Evolutionary conservation across 352 stramenopile species (phyloP).

Genomic region (Lagenidium giganteum): DNA sequence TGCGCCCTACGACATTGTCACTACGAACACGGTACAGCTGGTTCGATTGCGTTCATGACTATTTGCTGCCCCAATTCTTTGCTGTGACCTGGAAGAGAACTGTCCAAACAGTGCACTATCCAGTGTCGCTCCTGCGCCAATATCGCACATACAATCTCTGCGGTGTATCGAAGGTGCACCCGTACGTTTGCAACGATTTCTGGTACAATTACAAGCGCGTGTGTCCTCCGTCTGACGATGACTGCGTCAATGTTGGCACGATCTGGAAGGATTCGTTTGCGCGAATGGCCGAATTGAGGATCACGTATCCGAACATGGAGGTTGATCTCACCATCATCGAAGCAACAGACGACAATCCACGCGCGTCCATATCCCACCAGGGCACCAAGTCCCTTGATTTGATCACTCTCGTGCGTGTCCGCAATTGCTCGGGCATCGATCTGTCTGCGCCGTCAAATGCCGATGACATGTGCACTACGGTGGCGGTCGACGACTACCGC

Average conservation of each 20-base stretch:
- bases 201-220: not conserved
- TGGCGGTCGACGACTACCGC: conserved; percentile 17
- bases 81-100: not conserved
- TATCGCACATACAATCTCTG: too few species aligned
- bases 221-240: too few species aligned
- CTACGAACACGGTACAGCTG: conserved; percentile 4
- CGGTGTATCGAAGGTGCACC: not conserved
- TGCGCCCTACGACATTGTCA: too few species aligned
- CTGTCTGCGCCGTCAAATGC: too few species aligned
- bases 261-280: conserved; percentile 11
- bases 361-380: conserved; percentile 9
- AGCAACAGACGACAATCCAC: conserved; percentile 7
- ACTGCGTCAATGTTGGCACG: not conserved
- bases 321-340: conserved; percentile 19
- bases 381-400: conserved; percentile 12
- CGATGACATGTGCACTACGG: conserved; percentile 2
- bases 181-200: not conserved
- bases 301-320: conserved; percentile 5
- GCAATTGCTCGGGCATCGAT: conserved; percentile 1
- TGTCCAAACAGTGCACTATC: conserved; percentile 7
- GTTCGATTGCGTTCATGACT: conserved; percentile 13
- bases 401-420: conserved; percentile 13
- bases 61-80: conserved; percentile 13
- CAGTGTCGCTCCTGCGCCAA: too few species aligned
- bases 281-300: not conserved